Evolutionary conservation across 2,329 filamentous ascomycete genomes (phyloP).

Genomic region (Lithohypha guttulata): DNA sequence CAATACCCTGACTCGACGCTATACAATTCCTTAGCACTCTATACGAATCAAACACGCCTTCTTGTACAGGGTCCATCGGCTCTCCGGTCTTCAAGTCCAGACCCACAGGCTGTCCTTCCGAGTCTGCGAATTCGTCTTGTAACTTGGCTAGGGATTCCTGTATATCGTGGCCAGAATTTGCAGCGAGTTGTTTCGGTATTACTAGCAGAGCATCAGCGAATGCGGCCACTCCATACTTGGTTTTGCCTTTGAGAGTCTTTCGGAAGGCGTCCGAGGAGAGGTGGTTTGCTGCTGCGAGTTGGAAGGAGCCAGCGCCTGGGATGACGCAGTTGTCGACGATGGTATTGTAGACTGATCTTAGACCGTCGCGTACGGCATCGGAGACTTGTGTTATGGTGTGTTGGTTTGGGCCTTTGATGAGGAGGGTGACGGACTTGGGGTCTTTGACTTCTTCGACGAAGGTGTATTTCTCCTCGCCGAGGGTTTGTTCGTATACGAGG

Average conservation of each 20-base stretch:
- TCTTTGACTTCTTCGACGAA: slow-evolving; percentile 99
- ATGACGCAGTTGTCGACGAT: slow-evolving; percentile 97
- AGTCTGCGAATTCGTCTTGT: slow-evolving; percentile 75
- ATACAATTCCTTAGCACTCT: slow-evolving; percentile 87
- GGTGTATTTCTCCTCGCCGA: slow-evolving; percentile 98
- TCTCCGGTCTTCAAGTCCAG: slow-evolving; percentile 78
- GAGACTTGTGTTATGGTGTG: slow-evolving; percentile 97
- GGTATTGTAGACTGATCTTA: slow-evolving; percentile 97
- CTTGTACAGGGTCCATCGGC: slow-evolving; percentile 87
- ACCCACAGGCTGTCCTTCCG: slow-evolving; percentile 72
- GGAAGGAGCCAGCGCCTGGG: slow-evolving; percentile 88
- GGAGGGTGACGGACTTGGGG: slow-evolving; percentile 89
- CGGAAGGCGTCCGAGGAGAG: slow-evolving; percentile 76
- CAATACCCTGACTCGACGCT: slow-evolving; percentile 87
- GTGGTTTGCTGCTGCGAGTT: slow-evolving; percentile 81
- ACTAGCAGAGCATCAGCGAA: slow-evolving; percentile 91
- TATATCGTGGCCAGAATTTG: slow-evolving; percentile 91
- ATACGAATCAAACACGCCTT: slow-evolving; percentile 93
- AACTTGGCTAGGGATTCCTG: slow-evolving; percentile 83
- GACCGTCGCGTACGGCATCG: slow-evolving; percentile 86
- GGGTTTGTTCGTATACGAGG: slow-evolving; percentile 89
- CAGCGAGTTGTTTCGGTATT: slow-evolving; percentile 94
- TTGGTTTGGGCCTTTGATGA: slow-evolving; percentile 95
- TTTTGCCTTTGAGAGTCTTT: slow-evolving; percentile 93
- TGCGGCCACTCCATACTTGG: slow-evolving; percentile 87